Evolutionary conservation across 2,329 filamentous ascomycete genomes (phyloP).

Genomic region (Xylariaceae sp.): DNA sequence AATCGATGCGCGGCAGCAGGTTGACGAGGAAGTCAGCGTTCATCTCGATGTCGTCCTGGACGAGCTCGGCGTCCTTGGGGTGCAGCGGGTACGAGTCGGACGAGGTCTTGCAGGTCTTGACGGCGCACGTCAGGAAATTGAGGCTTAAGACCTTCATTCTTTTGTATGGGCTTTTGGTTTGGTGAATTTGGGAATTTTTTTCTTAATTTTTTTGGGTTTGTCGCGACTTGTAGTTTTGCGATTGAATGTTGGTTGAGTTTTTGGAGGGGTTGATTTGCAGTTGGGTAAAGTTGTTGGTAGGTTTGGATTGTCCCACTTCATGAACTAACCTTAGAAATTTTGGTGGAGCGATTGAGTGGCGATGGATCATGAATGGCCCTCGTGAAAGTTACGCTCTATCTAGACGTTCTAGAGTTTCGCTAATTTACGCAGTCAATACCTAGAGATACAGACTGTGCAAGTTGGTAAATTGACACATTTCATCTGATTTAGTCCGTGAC

Average conservation of each 20-base stretch:
- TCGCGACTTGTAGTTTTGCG: background rate
- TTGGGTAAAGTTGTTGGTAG: slow-evolving; percentile 5
- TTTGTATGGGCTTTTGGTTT: slow-evolving; percentile 5
- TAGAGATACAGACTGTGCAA: too few species aligned
- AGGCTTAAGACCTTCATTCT: slow-evolving; percentile 93
- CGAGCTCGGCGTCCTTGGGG: slow-evolving; percentile 85
- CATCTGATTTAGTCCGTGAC: too few species aligned
- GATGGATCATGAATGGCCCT: too few species aligned
- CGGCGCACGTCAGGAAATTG: slow-evolving; percentile 94
- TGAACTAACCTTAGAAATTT: slow-evolving; percentile 7
- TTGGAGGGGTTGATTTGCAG: background rate
- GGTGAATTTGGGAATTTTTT: background rate
- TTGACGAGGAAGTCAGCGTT: slow-evolving; percentile 78
- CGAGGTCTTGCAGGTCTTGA: slow-evolving; percentile 86
- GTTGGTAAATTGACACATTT: too few species aligned
- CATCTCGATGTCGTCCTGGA: slow-evolving; percentile 73
- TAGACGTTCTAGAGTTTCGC: background rate
- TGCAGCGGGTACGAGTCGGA: slow-evolving; percentile 81
- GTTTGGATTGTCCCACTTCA: background rate
- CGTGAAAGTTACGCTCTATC: background rate
- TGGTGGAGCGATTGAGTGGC: slow-evolving; percentile 8
- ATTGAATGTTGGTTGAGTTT: background rate
- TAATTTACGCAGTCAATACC: background rate
- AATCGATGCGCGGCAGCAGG: slow-evolving; percentile 81
- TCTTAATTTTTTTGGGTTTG: background rate